Conservation (phyloP, 306 rosid genomes). For the Rosa persica region DNA sequence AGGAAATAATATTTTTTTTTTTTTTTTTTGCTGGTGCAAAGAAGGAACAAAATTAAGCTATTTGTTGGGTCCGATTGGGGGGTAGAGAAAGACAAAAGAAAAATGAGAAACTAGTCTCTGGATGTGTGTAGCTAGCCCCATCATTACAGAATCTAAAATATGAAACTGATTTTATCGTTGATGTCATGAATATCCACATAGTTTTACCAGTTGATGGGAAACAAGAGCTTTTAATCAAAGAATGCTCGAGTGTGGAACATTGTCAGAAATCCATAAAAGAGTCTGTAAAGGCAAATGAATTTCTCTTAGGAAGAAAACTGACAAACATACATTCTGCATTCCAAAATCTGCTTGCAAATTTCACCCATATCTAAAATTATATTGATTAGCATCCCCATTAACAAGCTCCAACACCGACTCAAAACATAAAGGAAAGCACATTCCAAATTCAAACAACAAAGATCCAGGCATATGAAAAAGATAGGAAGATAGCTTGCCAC, state of each 20-base stretch:
- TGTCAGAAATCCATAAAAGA: neutral
- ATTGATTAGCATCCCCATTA: neutral
- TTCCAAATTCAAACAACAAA: slow-evolving; percentile 5
- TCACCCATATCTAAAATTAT: neutral
- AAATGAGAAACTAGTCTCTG: no score
- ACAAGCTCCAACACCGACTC: neutral
- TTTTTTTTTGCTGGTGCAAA: no score
- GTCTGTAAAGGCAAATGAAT: neutral
- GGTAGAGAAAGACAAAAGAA: no score
- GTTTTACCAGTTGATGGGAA: neutral
- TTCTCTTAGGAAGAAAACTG: neutral
- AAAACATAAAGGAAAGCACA: slow-evolving; percentile 1
- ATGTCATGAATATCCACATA: slow-evolving; percentile 12
- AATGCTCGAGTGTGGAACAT: neutral
- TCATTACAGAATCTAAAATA: neutral
- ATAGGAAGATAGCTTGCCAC: slow-evolving; percentile 5
- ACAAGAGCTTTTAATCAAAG: slow-evolving; percentile 5
- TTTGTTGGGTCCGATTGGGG: no score
- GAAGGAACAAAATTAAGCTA: no score
- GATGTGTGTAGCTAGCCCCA: neutral
- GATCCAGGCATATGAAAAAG: neutral
- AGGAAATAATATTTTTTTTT: no score
- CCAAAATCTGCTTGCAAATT: neutral
- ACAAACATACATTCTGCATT: neutral
- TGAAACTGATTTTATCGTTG: neutral